Percentiles rank a stretch among this genome's conserved stretches.
phyloP scores from a whole-genome alignment of 768 basidiomycete species.

The Dentipellis sp. region DNA sequence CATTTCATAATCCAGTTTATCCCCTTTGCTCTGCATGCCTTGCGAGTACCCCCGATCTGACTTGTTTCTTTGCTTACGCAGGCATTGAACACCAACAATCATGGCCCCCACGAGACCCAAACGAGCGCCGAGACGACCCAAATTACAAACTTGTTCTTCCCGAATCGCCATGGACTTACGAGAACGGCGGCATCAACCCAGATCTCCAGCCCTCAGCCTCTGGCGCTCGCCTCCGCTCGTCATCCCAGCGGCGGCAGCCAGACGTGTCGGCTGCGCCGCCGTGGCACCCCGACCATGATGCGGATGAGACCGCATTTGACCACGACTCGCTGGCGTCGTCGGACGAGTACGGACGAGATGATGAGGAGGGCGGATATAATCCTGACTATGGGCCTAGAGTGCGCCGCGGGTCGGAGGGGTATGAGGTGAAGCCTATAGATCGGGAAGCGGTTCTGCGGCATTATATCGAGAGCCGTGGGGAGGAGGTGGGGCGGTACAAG shows the following conservation, averaged over 20 bases:
- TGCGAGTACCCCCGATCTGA: background rate
- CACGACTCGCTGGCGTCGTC: constrained; percentile 18
- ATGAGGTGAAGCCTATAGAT: constrained; percentile 54
- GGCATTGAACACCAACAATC: constrained; percentile 4
- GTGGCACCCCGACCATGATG: constrained; percentile 65
- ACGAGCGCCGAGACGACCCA: constrained; percentile 22
- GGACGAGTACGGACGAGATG: constrained; percentile 21
- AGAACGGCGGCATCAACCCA: constrained; percentile 71
- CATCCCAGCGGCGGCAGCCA: constrained; percentile 19
- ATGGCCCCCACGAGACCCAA: constrained; percentile 77
- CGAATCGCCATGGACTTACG: constrained; percentile 79
- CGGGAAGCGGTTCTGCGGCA: constrained; percentile 56
- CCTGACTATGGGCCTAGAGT: background rate
- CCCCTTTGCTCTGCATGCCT: too few relatives aligned
- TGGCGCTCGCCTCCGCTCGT: constrained; percentile 20
- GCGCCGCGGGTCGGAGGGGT: constrained; percentile 75
- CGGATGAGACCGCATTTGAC: constrained; percentile 22
- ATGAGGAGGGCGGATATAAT: constrained; percentile 11
- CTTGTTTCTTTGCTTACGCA: background rate
- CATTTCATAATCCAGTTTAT: too few relatives aligned
- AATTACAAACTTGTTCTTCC: constrained; percentile 38
- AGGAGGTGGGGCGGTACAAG: constrained; percentile 53
- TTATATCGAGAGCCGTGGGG: constrained; percentile 45
- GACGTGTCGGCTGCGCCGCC: constrained; percentile 50
- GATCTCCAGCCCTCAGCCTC: constrained; percentile 51